Base-by-base conservation (phyloP, 768 basidiomycete genomes). In the Hericium coralloides region DNA sequence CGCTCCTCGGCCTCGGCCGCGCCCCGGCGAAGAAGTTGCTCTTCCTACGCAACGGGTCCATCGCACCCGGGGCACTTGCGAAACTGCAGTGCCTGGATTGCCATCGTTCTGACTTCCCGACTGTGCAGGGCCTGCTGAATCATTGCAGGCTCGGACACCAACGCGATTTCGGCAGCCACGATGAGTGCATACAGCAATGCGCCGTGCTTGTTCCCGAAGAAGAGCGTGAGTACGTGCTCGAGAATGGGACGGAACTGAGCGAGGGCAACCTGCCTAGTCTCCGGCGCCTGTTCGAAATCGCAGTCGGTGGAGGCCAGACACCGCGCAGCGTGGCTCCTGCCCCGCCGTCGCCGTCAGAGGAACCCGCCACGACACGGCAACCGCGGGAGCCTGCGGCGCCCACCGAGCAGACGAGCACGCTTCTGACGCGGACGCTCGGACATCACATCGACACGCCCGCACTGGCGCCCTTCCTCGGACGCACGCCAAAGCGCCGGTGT, bases 371-470 rank as follows among this genome's bases (percentile, higher is more conserved):
- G 1, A 12, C 38, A 39, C 47, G 38, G 17, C 38, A 25, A 38
- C 41, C 17, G 37, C n/a, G n/a, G 12, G 31, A n/a, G 31, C n/a
- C 55, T 38, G 53, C 60, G 48, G 1, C 25, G 31, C 12, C 8
- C 17, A 17, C 22, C 38, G n/a, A 58, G 55, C 41, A 64, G 50
- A 57, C 59, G 18, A 73, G 70, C 26, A 73, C 74, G 7, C 69
- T 76, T n/a, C 60, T 80, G 23, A 74, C 76, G 9, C 71, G 73
- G 48, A 78, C 78, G 8, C 71, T 80, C 12, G 79, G 80, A 23
- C 69, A 75, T 59, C 79, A 81, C 54, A 70, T 67, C n/a, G 79
- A 80, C 55, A 74, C 78, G 8, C 75, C 79, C 25, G 75, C 76
- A 1, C 72, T 80, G 18, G 79, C 79, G 12, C 76, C 71, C 5